phyloP scores from a whole-genome alignment of 1,284 basidiomycete species.

The Sporisorium iseilematis-ciliati region DNA sequence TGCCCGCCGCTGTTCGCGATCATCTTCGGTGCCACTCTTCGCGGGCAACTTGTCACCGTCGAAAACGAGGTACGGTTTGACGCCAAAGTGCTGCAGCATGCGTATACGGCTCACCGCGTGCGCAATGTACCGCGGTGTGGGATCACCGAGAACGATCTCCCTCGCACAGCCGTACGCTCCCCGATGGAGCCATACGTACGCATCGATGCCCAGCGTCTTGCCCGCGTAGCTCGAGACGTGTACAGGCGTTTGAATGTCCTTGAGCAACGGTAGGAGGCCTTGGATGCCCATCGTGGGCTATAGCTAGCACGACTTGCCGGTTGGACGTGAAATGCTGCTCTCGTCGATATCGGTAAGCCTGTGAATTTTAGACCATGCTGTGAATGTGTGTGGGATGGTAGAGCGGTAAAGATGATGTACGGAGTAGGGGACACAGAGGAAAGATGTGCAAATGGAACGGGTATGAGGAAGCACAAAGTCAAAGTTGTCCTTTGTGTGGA shows the following conservation, averaged over 20 bases:
- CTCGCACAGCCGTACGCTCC: constrained; percentile 89
- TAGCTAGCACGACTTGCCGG: neutral
- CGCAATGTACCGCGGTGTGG: constrained; percentile 88
- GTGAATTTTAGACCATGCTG: neutral
- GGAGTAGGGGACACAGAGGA: too few species aligned
- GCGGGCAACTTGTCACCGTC: constrained; percentile 95
- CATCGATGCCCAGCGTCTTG: constrained; percentile 79
- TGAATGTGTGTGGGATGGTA: neutral
- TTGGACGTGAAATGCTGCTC: neutral
- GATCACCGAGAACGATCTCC: constrained; percentile 86
- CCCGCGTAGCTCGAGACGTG: constrained; percentile 59
- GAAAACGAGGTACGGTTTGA: constrained; percentile 92
- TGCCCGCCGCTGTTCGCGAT: constrained; percentile 79
- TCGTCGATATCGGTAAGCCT: neutral
- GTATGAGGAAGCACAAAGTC: too few species aligned
- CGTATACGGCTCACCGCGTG: constrained; percentile 94
- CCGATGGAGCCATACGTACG: constrained; percentile 97
- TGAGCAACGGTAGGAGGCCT: constrained; percentile 91
- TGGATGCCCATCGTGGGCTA: constrained; percentile 77
- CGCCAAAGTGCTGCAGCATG: constrained; percentile 84
- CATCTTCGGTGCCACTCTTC: constrained; percentile 88
- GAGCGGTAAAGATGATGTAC: neutral
- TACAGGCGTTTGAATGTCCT: constrained; percentile 76
- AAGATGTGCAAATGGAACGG: too few species aligned
- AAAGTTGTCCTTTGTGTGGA: constrained; percentile 3